These are phyloP conservation scores for Clathrus columnatus DNA, from an alignment of 768 basidiomycete genomes.

Conservation along the genomic window DNA sequence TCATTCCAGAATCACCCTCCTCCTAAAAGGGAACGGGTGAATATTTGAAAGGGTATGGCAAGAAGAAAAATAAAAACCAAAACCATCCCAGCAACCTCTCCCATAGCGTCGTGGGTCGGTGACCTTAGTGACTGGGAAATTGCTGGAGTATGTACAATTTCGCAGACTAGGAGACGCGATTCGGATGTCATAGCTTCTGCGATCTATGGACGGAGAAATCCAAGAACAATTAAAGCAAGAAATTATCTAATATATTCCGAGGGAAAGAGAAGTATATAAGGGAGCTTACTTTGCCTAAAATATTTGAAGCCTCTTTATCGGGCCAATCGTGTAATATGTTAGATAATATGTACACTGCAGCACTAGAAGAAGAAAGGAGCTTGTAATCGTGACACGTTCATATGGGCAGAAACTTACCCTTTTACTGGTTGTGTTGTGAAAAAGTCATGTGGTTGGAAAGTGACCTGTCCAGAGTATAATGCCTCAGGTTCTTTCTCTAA, in stretches of 20 bases:
- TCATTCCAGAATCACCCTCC: background rate
- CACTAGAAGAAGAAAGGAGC: background rate
- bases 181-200: slow-evolving; percentile 7
- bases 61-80: background rate
- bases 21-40: background rate
- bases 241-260: background rate
- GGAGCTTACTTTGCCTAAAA: background rate
- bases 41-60: background rate
- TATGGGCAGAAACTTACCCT: slow-evolving; percentile 1
- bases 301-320: background rate
- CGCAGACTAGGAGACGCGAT: slow-evolving; percentile 8
- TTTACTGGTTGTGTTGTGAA: slow-evolving; percentile 5
- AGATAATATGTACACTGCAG: slow-evolving; percentile 2
- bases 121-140: background rate
- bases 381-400: background rate
- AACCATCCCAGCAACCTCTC: background rate
- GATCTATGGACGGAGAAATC: background rate
- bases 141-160: background rate
- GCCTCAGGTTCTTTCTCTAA: slow-evolving; percentile 1
- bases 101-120: background rate
- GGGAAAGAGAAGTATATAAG: background rate
- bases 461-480: background rate
- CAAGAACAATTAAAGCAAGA: background rate
- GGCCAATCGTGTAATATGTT: slow-evolving; percentile 8
- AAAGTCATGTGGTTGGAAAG: slow-evolving; percentile 5